Conservation (phyloP, 768 basidiomycete genomes). For the Russula foetens region DNA sequence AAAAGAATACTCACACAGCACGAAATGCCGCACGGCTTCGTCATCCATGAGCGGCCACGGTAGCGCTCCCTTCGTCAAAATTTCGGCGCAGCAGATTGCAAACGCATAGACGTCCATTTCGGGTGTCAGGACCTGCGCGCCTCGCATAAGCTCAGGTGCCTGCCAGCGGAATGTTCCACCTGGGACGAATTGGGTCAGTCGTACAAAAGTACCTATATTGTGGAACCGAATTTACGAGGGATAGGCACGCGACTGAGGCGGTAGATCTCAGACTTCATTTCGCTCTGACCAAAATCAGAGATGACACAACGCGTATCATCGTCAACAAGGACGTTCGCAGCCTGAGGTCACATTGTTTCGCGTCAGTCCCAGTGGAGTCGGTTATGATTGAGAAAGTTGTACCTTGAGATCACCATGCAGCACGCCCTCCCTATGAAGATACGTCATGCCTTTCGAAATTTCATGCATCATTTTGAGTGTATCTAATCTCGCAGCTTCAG, state of each 20-base stretch:
- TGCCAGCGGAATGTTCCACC: slow-evolving; percentile 58
- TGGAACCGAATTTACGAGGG: slow-evolving; percentile 23
- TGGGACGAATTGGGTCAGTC: slow-evolving; percentile 21
- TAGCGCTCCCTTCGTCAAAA: slow-evolving; percentile 51
- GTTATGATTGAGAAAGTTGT: slow-evolving; percentile 7
- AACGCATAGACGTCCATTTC: slow-evolving; percentile 65
- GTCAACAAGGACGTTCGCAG: slow-evolving; percentile 69
- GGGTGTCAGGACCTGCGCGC: slow-evolving; percentile 38
- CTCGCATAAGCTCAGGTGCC: slow-evolving; percentile 57
- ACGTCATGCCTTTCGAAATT: slow-evolving; percentile 75
- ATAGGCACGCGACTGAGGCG: slow-evolving; percentile 42
- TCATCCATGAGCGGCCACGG: slow-evolving; percentile 51
- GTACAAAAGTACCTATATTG: slow-evolving; percentile 9
- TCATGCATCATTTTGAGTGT: slow-evolving; percentile 58
- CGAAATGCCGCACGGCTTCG: slow-evolving; percentile 40
- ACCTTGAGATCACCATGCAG: slow-evolving; percentile 82
- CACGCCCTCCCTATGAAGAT: slow-evolving; percentile 59
- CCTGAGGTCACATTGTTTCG: slow-evolving; percentile 30
- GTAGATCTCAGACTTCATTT: slow-evolving; percentile 66
- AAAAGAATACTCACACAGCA: slow-evolving; percentile 33
- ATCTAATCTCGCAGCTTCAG: slow-evolving; percentile 33
- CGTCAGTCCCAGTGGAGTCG: not conserved
- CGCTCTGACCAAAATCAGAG: slow-evolving; percentile 77
- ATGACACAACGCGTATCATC: slow-evolving; percentile 60
- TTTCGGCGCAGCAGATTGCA: slow-evolving; percentile 56